These are phyloP conservation scores for Chaetoceros tenuissimus DNA, from an alignment of 108 stramenopile genomes.

Conservation along the genomic window DNA sequence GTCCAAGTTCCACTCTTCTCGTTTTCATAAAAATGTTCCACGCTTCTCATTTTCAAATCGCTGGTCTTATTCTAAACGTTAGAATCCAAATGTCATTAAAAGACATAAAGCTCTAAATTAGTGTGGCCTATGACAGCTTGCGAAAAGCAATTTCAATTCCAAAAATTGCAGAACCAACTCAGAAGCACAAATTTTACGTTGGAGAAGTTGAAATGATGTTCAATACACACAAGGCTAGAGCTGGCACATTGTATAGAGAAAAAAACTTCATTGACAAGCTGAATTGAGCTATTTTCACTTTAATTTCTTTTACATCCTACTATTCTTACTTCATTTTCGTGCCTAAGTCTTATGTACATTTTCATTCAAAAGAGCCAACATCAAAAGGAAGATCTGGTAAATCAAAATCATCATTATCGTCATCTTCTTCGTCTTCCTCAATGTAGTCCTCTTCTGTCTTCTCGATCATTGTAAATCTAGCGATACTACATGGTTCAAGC, in stretches of 20 bases:
- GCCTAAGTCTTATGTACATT: too few relatives aligned
- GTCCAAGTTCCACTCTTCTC: too few relatives aligned
- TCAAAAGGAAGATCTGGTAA: neutral
- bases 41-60: too few relatives aligned
- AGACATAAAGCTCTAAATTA: too few relatives aligned
- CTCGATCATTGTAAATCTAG: constrained; percentile 61
- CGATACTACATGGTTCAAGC: constrained; percentile 60
- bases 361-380: neutral
- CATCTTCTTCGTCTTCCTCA: constrained; percentile 38
- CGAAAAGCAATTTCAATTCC: constrained; percentile 32
- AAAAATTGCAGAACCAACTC: constrained; percentile 37
- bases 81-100: too few relatives aligned
- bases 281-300: too few relatives aligned
- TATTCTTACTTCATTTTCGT: too few relatives aligned
- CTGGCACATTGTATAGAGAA: constrained; percentile 38
- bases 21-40: too few relatives aligned
- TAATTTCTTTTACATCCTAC: too few relatives aligned
- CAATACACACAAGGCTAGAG: constrained; percentile 33
- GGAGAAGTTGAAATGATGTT: constrained; percentile 35
- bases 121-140: too few relatives aligned
- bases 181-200: constrained; percentile 38
- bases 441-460: constrained; percentile 6
- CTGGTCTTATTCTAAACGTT: too few relatives aligned
- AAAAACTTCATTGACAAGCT: constrained; percentile 33
- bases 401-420: constrained; percentile 47